Conservation (phyloP, 2,329 filamentous ascomycete genomes). For the Ophiosphaerella narmari region DNA sequence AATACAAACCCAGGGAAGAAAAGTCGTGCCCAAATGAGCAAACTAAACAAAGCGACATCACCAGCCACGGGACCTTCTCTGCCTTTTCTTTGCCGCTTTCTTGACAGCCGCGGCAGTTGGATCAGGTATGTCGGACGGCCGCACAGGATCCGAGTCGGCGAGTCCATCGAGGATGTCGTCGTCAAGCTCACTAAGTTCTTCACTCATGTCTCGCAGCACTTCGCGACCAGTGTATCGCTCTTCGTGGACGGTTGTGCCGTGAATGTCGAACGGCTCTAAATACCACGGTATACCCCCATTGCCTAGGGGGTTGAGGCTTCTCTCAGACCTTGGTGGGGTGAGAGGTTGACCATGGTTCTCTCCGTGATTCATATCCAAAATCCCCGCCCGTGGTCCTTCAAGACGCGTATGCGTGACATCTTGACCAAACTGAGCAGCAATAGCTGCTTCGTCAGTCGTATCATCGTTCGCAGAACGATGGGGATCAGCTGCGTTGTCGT, state of each 20-base stretch:
- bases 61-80: slow-evolving; percentile 34
- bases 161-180: slow-evolving; percentile 81
- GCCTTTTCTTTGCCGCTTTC: slow-evolving; percentile 36
- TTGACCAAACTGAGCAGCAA: slow-evolving; percentile 41
- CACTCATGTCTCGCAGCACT: slow-evolving; percentile 73
- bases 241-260: slow-evolving; percentile 76
- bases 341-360: slow-evolving; percentile 53
- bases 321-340: slow-evolving; percentile 66
- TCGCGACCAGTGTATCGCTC: slow-evolving; percentile 76
- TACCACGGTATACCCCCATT: slow-evolving; percentile 86
- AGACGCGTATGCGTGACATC: slow-evolving; percentile 29
- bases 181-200: slow-evolving; percentile 88
- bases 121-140: slow-evolving; percentile 31
- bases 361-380: slow-evolving; percentile 27
- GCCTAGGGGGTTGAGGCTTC: slow-evolving; percentile 53
- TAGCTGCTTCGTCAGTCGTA: slow-evolving; percentile 42
- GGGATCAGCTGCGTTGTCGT: slow-evolving; percentile 37
- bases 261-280: slow-evolving; percentile 76
- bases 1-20: slow-evolving; percentile 19
- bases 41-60: slow-evolving; percentile 16
- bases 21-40: slow-evolving; percentile 6
- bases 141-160: slow-evolving; percentile 39
- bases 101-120: slow-evolving; percentile 30
- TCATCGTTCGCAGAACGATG: slow-evolving; percentile 37
- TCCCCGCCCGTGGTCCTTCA: slow-evolving; percentile 16